Evolutionary conservation across 78 protist genomes (phyloP), one percentile per base, ranked within the genome.

Genomic region (Polysphondylium violaceum): DNA sequence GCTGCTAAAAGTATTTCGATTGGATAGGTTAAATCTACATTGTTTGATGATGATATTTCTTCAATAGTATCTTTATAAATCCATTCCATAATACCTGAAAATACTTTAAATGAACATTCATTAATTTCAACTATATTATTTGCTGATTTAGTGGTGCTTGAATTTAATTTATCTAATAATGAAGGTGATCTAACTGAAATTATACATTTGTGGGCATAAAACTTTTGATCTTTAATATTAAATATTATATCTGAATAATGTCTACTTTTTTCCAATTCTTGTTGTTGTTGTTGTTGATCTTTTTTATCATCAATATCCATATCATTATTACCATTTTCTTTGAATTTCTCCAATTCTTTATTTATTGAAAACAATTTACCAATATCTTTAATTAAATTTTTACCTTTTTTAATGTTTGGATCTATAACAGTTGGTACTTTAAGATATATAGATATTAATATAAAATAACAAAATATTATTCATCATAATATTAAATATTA

Each of bases 141-240:
- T 35, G 51, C 25, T 41, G 55, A 60, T 29, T 29, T 67, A 27
- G 0, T 47, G 53, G 7, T 53, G 51, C 1, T 51, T 1, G 4
- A 69, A 25, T 64, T 36, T 64, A 17, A n/a, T n/a, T n/a, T n/a
- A n/a, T n/a, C 4, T 38, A n/a, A 29, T 65, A 40, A 83, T 23
- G 51, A 23, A 29, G 64, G 65, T 17, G 63, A 71, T 35, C 91
- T 29, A 5, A 43, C 51, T 38, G 68, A 41, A 14, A 83, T 0
- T 29, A 83, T 83, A 69, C 81, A 83, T 59, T 40, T 67, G 41
- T 83, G 91, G 16, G 91, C 68, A 16, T 29, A 67, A n/a, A 83
- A 23, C 14, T 55, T 69, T 21, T 78, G 53, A 64, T n/a, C 17
- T 11, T 78, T 76, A 23, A 78, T 65, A 5, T 69, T 29, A 36